A percentile compares a stretch with the other conserved stretches of the same genome.
Conservation (phyloP, 306 rosid genomes). For the Psophocarpus tetragonolobus region DNA sequence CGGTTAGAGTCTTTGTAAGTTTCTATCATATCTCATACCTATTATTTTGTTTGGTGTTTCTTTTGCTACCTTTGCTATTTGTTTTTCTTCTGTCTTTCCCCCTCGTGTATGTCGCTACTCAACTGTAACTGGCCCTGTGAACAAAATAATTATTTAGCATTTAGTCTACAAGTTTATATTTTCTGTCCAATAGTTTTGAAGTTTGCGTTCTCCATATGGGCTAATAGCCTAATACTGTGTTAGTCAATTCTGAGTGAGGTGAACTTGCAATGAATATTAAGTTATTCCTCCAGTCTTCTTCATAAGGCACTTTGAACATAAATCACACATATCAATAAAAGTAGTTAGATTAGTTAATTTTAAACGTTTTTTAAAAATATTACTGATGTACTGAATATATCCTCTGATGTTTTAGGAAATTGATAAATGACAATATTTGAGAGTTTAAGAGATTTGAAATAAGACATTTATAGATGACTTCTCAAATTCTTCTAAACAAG, state of each 20-base stretch:
- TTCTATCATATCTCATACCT: background rate
- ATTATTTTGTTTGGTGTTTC: background rate
- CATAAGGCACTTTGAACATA: too few relatives aligned
- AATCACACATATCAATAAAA: too few relatives aligned
- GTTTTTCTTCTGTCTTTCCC: background rate
- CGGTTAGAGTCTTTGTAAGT: conserved; percentile 46
- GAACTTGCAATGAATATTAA: background rate
- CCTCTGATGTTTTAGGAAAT: too few relatives aligned
- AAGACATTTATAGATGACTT: too few relatives aligned
- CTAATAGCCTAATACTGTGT: background rate
- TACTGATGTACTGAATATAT: too few relatives aligned
- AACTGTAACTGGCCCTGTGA: background rate
- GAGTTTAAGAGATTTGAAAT: too few relatives aligned
- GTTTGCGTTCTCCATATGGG: background rate
- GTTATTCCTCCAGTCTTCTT: too few relatives aligned
- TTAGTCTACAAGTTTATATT: background rate
- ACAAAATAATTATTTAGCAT: background rate
- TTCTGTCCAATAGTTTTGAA: background rate
- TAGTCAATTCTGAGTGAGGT: background rate
- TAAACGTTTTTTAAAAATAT: too few relatives aligned
- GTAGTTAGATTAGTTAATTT: too few relatives aligned
- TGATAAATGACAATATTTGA: too few relatives aligned
- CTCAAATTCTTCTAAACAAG: too few relatives aligned
- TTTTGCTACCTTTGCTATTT: background rate
- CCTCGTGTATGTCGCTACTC: background rate